These are phyloP conservation scores for Plantago ovata DNA, from an alignment of 257 asterid genomes.

Conservation along the genomic window DNA sequence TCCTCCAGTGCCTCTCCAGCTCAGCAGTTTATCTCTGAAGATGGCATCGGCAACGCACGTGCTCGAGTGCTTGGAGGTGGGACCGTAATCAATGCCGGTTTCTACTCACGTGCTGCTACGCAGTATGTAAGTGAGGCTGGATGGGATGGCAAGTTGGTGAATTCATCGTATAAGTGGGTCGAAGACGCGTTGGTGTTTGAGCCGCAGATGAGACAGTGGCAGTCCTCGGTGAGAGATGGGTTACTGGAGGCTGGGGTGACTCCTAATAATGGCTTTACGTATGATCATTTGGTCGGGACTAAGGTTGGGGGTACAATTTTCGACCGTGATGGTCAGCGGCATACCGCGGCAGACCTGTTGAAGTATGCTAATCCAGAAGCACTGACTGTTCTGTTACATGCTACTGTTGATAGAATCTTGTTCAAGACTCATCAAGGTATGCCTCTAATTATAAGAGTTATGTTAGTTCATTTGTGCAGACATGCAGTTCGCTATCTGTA, in stretches of 20 bases:
- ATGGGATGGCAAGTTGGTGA: slow-evolving; percentile 54
- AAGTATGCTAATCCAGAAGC: slow-evolving; percentile 56
- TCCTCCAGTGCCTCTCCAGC: slow-evolving; percentile 59
- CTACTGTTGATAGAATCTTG: slow-evolving; percentile 55
- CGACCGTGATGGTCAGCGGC: slow-evolving; percentile 50
- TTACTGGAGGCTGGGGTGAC: slow-evolving; percentile 49
- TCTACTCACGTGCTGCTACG: slow-evolving; percentile 60
- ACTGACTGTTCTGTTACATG: slow-evolving; percentile 52
- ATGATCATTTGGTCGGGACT: slow-evolving; percentile 63
- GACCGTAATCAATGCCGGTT: slow-evolving; percentile 68
- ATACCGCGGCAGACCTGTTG: slow-evolving; percentile 78
- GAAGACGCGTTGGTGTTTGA: slow-evolving; percentile 57
- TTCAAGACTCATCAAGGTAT: slow-evolving; percentile 19
- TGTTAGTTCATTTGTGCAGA: too few species aligned
- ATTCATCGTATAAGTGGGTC: slow-evolving; percentile 66
- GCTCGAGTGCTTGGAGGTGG: slow-evolving; percentile 73
- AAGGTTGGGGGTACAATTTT: slow-evolving; percentile 76
- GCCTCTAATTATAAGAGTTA: too few species aligned
- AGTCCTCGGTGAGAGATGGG: slow-evolving; percentile 61
- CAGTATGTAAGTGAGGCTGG: slow-evolving; percentile 36
- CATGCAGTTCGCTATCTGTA: too few species aligned
- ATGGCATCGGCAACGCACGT: slow-evolving; percentile 62
- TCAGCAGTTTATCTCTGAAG: slow-evolving; percentile 72
- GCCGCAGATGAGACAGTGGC: slow-evolving; percentile 65
- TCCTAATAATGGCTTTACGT: slow-evolving; percentile 70